Percentiles rank a stretch among this genome's conserved stretches.
Evolutionary conservation across 257 asterid species (phyloP).

Genomic region (Nicotiana tomentosiformis): DNA sequence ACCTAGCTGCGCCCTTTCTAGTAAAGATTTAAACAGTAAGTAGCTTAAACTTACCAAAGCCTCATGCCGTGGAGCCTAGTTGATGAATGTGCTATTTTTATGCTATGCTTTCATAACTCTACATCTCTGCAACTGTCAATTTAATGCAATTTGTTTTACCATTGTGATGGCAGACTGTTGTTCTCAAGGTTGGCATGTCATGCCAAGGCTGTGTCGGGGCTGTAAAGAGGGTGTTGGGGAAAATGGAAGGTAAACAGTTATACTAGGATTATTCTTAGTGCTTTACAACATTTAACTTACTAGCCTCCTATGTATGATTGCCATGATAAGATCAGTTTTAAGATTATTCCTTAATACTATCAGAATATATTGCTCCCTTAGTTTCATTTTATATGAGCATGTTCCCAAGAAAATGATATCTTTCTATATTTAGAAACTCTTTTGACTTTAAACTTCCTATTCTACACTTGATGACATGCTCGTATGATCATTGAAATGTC

Average conservation of each 20-base stretch:
- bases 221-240: slow-evolving; percentile 58
- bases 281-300: not conserved
- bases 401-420: not conserved
- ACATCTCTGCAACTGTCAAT: not conserved
- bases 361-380: not conserved
- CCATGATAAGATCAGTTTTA: not conserved
- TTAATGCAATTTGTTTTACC: not conserved
- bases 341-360: not conserved
- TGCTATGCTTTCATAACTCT: not conserved
- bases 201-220: slow-evolving; percentile 76
- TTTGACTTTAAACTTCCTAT: not conserved
- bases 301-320: not conserved
- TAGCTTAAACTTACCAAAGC: not conserved
- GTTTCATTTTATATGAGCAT: not conserved
- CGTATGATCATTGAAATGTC: not conserved
- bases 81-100: not conserved
- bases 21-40: not conserved
- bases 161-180: slow-evolving; percentile 55
- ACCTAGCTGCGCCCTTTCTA: no score
- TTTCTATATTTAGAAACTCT: not conserved
- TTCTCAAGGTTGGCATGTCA: slow-evolving; percentile 69
- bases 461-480: not conserved
- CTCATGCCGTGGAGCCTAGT: not conserved
- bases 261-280: not conserved
- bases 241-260: slow-evolving; percentile 42